Evolutionary conservation across 768 basidiomycete species (phyloP).

Genomic region (Boletus sp.): DNA sequence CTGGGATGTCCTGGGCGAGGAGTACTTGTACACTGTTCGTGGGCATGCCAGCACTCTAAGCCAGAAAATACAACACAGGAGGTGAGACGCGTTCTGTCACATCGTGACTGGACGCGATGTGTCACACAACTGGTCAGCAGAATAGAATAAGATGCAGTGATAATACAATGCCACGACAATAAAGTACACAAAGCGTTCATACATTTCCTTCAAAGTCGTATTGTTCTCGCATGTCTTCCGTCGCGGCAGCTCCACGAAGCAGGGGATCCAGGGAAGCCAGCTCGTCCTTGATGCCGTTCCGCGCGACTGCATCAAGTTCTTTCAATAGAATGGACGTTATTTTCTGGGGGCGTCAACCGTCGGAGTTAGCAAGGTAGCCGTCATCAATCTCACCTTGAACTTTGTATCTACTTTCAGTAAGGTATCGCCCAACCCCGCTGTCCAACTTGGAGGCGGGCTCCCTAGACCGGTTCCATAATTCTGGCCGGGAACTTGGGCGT

Average conservation of each 20-base stretch:
- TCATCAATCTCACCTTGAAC: slow-evolving; percentile 60
- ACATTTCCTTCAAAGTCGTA: slow-evolving; percentile 44
- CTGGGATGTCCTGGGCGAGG: slow-evolving; percentile 41
- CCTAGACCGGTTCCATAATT: slow-evolving; percentile 35
- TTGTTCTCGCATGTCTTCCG: slow-evolving; percentile 37
- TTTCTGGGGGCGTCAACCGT: slow-evolving; percentile 54
- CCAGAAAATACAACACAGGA: neutral
- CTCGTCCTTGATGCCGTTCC: slow-evolving; percentile 79
- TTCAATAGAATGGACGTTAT: slow-evolving; percentile 74
- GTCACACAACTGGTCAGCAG: slow-evolving; percentile 16
- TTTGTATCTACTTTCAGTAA: slow-evolving; percentile 79
- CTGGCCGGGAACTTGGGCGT: slow-evolving; percentile 35
- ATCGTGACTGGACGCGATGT: slow-evolving; percentile 21
- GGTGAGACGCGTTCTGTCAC: slow-evolving; percentile 16
- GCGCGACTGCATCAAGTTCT: slow-evolving; percentile 79
- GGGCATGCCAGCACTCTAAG: slow-evolving; percentile 14
- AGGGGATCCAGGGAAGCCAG: slow-evolving; percentile 78
- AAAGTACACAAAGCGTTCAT: slow-evolving; percentile 17
- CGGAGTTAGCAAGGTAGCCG: neutral
- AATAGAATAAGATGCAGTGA: slow-evolving; percentile 9
- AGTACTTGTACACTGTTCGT: slow-evolving; percentile 29
- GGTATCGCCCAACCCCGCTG: slow-evolving; percentile 60
- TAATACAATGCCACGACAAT: slow-evolving; percentile 24
- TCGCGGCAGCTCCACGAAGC: slow-evolving; percentile 51
- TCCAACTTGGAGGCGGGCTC: slow-evolving; percentile 62